phyloP scores from a whole-genome alignment of 2,329 filamentous ascomycete species.

The Tolypocladium album region DNA sequence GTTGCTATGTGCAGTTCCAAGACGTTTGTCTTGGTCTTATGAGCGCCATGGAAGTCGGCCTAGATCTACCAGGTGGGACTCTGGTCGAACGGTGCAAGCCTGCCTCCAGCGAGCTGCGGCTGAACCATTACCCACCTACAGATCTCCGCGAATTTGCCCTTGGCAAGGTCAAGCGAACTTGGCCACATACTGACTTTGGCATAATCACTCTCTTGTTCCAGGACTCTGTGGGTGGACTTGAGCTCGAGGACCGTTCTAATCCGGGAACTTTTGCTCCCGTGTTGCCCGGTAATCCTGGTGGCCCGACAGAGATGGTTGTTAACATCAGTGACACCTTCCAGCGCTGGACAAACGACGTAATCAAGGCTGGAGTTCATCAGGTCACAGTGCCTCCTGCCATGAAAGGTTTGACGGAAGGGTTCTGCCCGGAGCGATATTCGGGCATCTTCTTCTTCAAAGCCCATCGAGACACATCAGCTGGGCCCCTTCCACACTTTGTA shows the following conservation, averaged over 20 bases:
- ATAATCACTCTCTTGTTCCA: constrained; percentile 26
- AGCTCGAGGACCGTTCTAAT: constrained; percentile 29
- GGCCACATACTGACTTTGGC: constrained; percentile 6
- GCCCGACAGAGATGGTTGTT: constrained; percentile 15
- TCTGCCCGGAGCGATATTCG: background rate
- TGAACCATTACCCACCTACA: constrained; percentile 9
- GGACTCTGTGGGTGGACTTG: constrained; percentile 27
- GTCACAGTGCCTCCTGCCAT: background rate
- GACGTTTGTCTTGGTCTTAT: background rate
- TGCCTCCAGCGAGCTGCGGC: constrained; percentile 7
- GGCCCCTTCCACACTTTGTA: background rate
- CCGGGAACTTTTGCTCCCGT: constrained; percentile 8
- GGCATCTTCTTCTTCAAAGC: constrained; percentile 1
- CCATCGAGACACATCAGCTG: background rate
- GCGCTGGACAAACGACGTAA: constrained; percentile 17
- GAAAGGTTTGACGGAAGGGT: background rate
- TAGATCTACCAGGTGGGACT: constrained; percentile 15
- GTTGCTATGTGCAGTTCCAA: background rate
- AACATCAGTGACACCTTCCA: constrained; percentile 23
- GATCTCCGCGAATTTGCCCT: background rate
- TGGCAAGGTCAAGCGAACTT: constrained; percentile 3
- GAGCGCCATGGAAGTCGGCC: constrained; percentile 15
- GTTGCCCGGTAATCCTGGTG: constrained; percentile 12
- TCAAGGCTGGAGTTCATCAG: constrained; percentile 1
- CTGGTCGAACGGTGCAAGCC: constrained; percentile 3